Evolutionary conservation across 78 protist species (phyloP), one percentile per base, ranked within the genome.

Genomic region (Cavenderia fasciculata): DNA sequence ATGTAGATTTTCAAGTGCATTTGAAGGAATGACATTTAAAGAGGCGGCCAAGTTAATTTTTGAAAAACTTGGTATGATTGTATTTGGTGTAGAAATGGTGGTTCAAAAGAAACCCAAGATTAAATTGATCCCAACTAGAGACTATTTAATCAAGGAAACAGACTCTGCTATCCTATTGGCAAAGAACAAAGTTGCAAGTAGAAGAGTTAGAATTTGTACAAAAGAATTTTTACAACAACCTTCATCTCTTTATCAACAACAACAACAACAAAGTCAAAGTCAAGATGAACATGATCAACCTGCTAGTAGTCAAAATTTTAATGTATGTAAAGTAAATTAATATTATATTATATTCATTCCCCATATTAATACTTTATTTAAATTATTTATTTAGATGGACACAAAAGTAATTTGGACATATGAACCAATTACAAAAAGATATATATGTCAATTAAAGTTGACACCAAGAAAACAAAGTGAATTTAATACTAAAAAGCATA

Each of bases 341-440:
- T n/a, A n/a, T n/a, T n/a, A n/a, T n/a, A n/a, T n/a, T n/a, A n/a
- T n/a, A n/a, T n/a, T n/a, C n/a, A n/a, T n/a, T n/a, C n/a, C n/a
- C n/a, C n/a, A n/a, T n/a, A n/a, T n/a, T n/a, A n/a, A n/a, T n/a
- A n/a, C n/a, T n/a, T n/a, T n/a, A n/a, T n/a, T n/a, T n/a, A n/a
- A n/a, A n/a, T n/a, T n/a, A n/a, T n/a, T n/a, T n/a, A n/a, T n/a
- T 2, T 38, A 63, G 72, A 11, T 63, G 72, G 72, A 63, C 33
- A 47, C 72, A 12, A 82, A 82, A 82, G 72, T 82, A 34, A 78
- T 54, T 62, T 82, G 90, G 90, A 74, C 49, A 57, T 82, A 82
- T 82, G 59, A 56, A 31, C 29, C 76, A 33, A 0, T 25, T 2
- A 47, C 40, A 10, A 51, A 68, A 2, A 31, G 27, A 0, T 82